These are phyloP conservation scores for Cryptosporidium muris DNA, from an alignment of 169 alveolate genomes.

Conservation along the genomic window DNA sequence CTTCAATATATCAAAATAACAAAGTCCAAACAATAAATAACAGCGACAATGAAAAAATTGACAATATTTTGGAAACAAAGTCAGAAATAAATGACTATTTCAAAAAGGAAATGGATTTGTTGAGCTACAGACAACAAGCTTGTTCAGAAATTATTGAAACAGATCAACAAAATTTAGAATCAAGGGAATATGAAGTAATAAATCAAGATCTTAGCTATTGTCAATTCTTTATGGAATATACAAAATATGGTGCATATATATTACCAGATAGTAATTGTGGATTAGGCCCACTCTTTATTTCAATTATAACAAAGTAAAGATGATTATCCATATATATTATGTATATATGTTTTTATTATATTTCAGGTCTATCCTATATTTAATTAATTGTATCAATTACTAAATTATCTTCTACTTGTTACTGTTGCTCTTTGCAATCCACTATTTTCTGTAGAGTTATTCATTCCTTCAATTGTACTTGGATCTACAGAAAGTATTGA, in stretches of 20 bases:
- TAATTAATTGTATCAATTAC: too few relatives aligned
- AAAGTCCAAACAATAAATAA: background rate
- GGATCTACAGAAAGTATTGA: conserved; percentile 32
- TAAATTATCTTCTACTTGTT: too few relatives aligned
- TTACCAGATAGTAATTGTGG: conserved; percentile 61
- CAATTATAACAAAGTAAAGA: conserved; percentile 25
- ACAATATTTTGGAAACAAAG: background rate
- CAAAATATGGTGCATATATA: conserved; percentile 56
- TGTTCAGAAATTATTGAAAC: too few relatives aligned
- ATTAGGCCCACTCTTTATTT: conserved; percentile 43
- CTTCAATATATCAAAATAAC: too few relatives aligned
- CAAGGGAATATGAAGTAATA: background rate
- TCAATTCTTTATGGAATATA: conserved; percentile 13
- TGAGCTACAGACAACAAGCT: background rate
- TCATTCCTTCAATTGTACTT: background rate
- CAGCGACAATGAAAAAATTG: background rate
- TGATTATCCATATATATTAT: background rate
- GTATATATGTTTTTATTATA: too few relatives aligned
- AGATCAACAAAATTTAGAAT: background rate
- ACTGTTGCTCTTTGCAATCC: too few relatives aligned
- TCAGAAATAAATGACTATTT: background rate
- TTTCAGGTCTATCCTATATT: too few relatives aligned
- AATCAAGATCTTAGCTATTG: background rate
- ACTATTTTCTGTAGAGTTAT: too few relatives aligned
- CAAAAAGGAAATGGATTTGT: background rate